These are phyloP conservation scores for Ananas comosus DNA, from an alignment of 176 grass and related monocot genomes.

Conservation along the genomic window DNA sequence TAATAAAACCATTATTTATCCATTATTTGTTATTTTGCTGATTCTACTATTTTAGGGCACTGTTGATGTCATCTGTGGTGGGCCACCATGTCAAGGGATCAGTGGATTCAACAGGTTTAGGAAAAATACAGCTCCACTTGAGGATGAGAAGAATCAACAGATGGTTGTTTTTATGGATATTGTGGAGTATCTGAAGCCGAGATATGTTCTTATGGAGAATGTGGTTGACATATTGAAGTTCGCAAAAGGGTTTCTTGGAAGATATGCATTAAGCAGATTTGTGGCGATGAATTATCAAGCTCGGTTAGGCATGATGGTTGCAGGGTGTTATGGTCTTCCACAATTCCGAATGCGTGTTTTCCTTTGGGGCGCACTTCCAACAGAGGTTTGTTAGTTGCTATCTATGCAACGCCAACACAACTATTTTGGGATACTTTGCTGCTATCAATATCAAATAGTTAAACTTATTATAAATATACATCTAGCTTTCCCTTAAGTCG, in stretches of 20 bases:
- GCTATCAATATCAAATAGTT: too few relatives aligned
- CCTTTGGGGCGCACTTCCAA: constrained; percentile 62
- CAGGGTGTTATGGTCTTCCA: constrained; percentile 75
- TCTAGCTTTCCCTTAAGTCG: too few relatives aligned
- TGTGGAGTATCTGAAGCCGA: constrained; percentile 58
- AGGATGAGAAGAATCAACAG: constrained; percentile 81
- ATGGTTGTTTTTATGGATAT: constrained; percentile 84
- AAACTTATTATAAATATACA: too few relatives aligned
- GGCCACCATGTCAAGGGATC: constrained; percentile 83
- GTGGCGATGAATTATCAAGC: constrained; percentile 82
- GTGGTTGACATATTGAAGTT: constrained; percentile 87
- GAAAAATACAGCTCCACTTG: constrained; percentile 46
- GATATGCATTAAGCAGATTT: constrained; percentile 63
- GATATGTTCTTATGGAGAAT: constrained; percentile 89
- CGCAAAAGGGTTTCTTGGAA: constrained; percentile 55
- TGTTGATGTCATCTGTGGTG: constrained; percentile 78
- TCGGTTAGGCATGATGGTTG: constrained; percentile 61
- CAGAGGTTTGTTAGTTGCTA: constrained; percentile 39
- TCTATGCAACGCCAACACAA: neutral
- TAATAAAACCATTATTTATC: neutral
- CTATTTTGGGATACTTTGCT: neutral
- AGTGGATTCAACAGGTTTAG: constrained; percentile 93
- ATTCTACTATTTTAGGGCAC: constrained; percentile 34
- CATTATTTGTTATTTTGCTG: neutral
- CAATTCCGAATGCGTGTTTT: constrained; percentile 77